Evolutionary conservation across 2,329 filamentous ascomycete genomes (phyloP).

Genomic region (Septoria petroselini): DNA sequence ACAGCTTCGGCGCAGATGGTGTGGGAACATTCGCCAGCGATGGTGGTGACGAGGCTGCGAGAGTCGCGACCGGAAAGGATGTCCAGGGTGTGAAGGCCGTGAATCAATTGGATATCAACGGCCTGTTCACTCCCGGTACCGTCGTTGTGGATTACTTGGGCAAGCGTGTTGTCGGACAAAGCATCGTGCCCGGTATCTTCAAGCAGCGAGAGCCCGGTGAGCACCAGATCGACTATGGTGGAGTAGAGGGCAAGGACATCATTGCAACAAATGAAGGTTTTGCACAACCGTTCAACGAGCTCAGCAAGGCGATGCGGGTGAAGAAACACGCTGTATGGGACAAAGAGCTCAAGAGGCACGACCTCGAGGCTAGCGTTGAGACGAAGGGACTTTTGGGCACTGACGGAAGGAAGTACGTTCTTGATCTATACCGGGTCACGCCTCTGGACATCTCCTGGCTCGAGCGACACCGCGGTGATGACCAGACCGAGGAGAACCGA

Average conservation of each 20-base stretch:
- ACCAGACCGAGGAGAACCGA: constrained; percentile 50
- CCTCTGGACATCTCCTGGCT: constrained; percentile 89
- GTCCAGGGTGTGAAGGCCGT: constrained; percentile 90
- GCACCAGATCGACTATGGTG: constrained; percentile 98
- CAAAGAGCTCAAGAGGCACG: constrained; percentile 85
- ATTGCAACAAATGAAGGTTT: constrained; percentile 90
- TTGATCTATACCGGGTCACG: constrained; percentile 92
- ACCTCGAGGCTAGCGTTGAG: constrained; percentile 92
- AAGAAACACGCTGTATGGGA: constrained; percentile 98
- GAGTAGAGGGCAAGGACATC: constrained; percentile 93
- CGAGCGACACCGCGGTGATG: constrained; percentile 65
- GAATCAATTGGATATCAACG: constrained; percentile 94
- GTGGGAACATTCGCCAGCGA: constrained; percentile 96
- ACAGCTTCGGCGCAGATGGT: constrained; percentile 95
- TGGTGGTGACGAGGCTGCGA: constrained; percentile 91
- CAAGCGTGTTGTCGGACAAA: constrained; percentile 95
- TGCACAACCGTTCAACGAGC: constrained; percentile 75
- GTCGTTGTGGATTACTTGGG: constrained; percentile 96
- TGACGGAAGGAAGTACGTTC: constrained; percentile 93
- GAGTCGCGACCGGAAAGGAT: constrained; percentile 94
- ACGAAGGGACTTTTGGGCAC: constrained; percentile 97
- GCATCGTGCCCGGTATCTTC: constrained; percentile 97
- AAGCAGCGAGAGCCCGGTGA: constrained; percentile 96
- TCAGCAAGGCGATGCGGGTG: constrained; percentile 84
- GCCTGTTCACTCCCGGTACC: constrained; percentile 90